Evolutionary conservation across 2,329 filamentous ascomycete species (phyloP).

Genomic region (Penicillium sp.): DNA sequence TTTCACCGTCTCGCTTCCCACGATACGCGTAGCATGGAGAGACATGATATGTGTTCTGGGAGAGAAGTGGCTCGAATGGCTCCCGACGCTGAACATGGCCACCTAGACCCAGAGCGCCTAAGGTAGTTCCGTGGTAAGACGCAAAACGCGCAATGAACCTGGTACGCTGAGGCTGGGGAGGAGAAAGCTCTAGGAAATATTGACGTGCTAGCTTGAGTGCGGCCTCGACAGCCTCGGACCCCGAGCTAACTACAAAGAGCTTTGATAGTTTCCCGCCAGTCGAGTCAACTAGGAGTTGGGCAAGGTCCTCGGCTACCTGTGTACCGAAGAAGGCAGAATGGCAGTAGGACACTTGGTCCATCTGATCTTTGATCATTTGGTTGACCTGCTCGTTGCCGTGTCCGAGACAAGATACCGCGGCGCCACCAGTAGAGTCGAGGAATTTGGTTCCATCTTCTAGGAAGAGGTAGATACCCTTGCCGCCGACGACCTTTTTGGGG

Average conservation of each 20-base stretch:
- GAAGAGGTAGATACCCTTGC: slow-evolving; percentile 51
- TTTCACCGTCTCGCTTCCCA: slow-evolving; percentile 51
- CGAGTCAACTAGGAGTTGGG: slow-evolving; percentile 48
- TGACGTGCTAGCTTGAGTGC: slow-evolving; percentile 65
- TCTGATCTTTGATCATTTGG: slow-evolving; percentile 57
- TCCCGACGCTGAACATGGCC: slow-evolving; percentile 59
- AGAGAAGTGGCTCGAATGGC: slow-evolving; percentile 59
- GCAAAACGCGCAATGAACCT: slow-evolving; percentile 62
- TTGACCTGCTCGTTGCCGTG: slow-evolving; percentile 61
- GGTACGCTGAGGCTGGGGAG: slow-evolving; percentile 52
- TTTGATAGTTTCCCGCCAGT: slow-evolving; percentile 53
- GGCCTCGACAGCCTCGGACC: slow-evolving; percentile 66
- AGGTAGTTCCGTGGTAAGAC: slow-evolving; percentile 67
- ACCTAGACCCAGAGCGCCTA: slow-evolving; percentile 63
- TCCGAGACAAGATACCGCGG: slow-evolving; percentile 68
- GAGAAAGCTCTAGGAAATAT: slow-evolving; percentile 58
- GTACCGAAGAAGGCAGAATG: slow-evolving; percentile 58
- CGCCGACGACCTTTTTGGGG: slow-evolving; percentile 49
- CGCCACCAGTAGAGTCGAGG: slow-evolving; percentile 69
- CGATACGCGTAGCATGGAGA: slow-evolving; percentile 66
- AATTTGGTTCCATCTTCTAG: slow-evolving; percentile 57
- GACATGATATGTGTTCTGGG: slow-evolving; percentile 56
- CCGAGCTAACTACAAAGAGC: slow-evolving; percentile 57
- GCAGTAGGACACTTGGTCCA: slow-evolving; percentile 58
- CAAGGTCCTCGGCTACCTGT: slow-evolving; percentile 52